Percentiles rank a stretch among this genome's conserved stretches.
Conservation (phyloP, 2,329 filamentous ascomycete genomes). For the Alternaria ethzedia region DNA sequence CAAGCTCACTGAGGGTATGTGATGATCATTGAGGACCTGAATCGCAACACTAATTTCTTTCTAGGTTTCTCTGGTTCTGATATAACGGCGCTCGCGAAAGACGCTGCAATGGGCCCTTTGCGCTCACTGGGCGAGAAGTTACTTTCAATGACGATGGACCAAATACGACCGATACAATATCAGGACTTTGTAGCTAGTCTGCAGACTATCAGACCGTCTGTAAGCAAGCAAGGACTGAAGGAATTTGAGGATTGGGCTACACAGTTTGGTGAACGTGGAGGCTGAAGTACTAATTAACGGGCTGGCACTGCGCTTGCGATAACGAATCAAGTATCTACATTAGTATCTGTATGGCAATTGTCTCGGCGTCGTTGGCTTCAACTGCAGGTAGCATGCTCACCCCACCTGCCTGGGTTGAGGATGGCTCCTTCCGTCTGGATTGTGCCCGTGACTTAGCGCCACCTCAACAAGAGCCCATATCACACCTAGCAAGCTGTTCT, state of each 20-base stretch:
- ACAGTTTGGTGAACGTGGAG: slow-evolving; percentile 91
- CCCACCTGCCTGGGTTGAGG: slow-evolving; percentile 12
- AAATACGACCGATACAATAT: slow-evolving; percentile 86
- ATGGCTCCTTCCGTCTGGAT: slow-evolving; percentile 17
- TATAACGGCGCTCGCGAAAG: slow-evolving; percentile 94
- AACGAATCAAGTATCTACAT: not conserved
- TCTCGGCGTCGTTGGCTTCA: not conserved
- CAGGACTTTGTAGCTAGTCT: slow-evolving; percentile 85
- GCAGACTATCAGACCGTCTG: slow-evolving; percentile 84
- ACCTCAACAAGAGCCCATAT: not conserved
- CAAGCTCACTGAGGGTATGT: slow-evolving; percentile 79
- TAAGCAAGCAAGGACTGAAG: slow-evolving; percentile 82
- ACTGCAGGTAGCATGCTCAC: not conserved
- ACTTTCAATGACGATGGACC: slow-evolving; percentile 89
- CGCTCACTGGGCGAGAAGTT: slow-evolving; percentile 88
- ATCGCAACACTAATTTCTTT: not conserved
- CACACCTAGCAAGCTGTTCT: not conserved
- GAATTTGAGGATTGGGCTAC: slow-evolving; percentile 93
- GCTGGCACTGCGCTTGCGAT: not conserved
- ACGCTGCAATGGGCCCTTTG: slow-evolving; percentile 95
- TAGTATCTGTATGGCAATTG: not conserved
- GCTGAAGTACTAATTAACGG: slow-evolving; percentile 53
- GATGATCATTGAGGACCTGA: not conserved
- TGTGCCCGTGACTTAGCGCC: slow-evolving; percentile 6
- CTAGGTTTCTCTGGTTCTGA: slow-evolving; percentile 96